These are phyloP conservation scores for Rubia yunnanensis DNA, from an alignment of 257 asterid genomes.

Conservation along the genomic window DNA sequence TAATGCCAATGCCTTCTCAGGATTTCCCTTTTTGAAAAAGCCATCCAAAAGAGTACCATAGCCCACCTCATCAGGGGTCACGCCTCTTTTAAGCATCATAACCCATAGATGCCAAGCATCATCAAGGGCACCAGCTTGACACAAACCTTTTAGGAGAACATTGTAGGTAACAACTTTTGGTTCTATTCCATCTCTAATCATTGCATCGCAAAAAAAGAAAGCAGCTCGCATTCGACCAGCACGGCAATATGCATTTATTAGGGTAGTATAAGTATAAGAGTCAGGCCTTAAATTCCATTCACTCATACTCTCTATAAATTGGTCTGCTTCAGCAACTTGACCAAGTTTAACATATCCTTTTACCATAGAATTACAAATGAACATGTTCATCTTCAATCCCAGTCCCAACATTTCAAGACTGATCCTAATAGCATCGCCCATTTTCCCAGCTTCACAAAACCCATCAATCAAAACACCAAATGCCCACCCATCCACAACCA, in stretches of 20 bases:
- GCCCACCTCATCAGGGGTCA: conserved; percentile 61
- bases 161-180: conserved; percentile 66
- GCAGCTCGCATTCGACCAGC: conserved; percentile 54
- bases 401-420: conserved; percentile 58
- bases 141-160: conserved; percentile 67
- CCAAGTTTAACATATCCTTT: conserved; percentile 75
- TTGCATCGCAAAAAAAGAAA: conserved; percentile 49
- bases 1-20: conserved; percentile 39
- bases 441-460: conserved; percentile 65
- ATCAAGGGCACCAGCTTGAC: conserved; percentile 40
- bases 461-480: conserved; percentile 74
- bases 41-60: conserved; percentile 61
- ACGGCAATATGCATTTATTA: conserved; percentile 69
- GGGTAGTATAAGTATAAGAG: conserved; percentile 61
- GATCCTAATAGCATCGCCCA: conserved; percentile 63
- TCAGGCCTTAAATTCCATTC: conserved; percentile 57
- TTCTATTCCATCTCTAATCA: conserved; percentile 49
- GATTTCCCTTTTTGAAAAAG: conserved; percentile 42
- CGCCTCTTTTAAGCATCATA: conserved; percentile 64
- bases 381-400: conserved; percentile 58
- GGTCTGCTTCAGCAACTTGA: conserved; percentile 46
- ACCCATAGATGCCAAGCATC: conserved; percentile 77
- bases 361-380: conserved; percentile 59
- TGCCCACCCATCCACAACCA: conserved; percentile 54
- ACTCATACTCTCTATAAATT: conserved; percentile 37